Conservation (phyloP, 2,329 filamentous ascomycete genomes). For the Lasiodiplodia hormozganensis region DNA sequence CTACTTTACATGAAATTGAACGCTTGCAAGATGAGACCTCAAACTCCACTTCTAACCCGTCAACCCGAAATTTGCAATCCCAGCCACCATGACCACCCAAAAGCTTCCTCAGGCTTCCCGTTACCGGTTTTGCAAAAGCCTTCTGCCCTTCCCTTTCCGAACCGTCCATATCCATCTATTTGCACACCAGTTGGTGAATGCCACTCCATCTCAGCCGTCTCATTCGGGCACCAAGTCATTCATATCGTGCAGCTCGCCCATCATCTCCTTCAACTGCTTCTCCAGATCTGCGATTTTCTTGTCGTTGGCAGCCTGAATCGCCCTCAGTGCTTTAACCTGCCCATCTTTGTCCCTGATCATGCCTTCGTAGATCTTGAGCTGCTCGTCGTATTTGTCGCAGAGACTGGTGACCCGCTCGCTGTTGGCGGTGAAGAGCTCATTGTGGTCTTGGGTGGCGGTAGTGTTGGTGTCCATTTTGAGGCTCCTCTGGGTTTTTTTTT, state of each 20-base stretch:
- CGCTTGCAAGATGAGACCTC: not conserved
- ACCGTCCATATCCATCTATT: not conserved
- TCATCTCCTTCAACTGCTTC: not conserved
- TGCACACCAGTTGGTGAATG: not conserved
- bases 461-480: not conserved
- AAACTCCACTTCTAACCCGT: not conserved
- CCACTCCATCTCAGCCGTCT: not conserved
- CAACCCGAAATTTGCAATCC: not conserved
- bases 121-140: not conserved
- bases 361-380: not conserved
- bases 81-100: not conserved
- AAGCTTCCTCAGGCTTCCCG: not conserved
- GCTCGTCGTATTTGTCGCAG: not conserved
- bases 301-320: not conserved
- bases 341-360: not conserved
- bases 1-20: not conserved
- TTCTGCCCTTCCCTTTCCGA: not conserved
- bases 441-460: not conserved
- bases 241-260: not conserved
- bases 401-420: not conserved
- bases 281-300: not conserved
- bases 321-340: not conserved
- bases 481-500: not conserved
- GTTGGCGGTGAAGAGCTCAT: not conserved
- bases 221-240: not conserved